Evolutionary conservation across 257 asterid genomes (phyloP), one percentile per base, ranked within the genome.

Genomic region (Knoxia roxburghii): DNA sequence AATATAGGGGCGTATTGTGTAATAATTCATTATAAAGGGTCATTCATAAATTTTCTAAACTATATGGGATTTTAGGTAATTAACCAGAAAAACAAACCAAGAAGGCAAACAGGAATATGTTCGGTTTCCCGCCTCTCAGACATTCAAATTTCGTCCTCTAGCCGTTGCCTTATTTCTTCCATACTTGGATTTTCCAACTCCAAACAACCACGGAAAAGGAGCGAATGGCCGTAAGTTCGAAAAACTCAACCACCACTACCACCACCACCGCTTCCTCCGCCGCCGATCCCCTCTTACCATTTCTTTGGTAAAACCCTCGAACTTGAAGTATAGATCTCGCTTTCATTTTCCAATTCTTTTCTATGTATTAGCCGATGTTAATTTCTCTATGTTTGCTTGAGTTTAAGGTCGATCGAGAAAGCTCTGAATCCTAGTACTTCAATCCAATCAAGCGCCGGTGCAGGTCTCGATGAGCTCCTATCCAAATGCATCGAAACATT

Each of bases 221-320:
- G 29, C n/a, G n/a, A n/a, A 87, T 88, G 96, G 78, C 82, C 61
- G 81, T 79, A 69, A 75, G 76, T 76, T 75, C 88, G 6, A 67
- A 43, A 59, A 70, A 69, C 70, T 50, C 61, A 61, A 50, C 71
- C 75, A 52, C 72, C 85, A 39, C 50, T 59, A 56, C 72, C 8
- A 61, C 66, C 78, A 48, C 73, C 79, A 37, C 48, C 59, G 24
- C 72, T n/a, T 57, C 82, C 52, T 33, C 64, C 68, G 55, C 68
- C 61, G 64, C 18, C 7, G 98, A 92, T 72, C 86, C 89, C 75
- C 84, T 92, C 21, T 64, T 88, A 39, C 87, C 86, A 37, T 86
- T 83, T 81, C 96, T 92, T 64, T 68, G 76, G 94, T 91, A 72
- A 15, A 30, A 50, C 63, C 10, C 52, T 37, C 62, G 32, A 39